Conservation (phyloP, 768 basidiomycete species). For the Filobasidium floriforme region DNA sequence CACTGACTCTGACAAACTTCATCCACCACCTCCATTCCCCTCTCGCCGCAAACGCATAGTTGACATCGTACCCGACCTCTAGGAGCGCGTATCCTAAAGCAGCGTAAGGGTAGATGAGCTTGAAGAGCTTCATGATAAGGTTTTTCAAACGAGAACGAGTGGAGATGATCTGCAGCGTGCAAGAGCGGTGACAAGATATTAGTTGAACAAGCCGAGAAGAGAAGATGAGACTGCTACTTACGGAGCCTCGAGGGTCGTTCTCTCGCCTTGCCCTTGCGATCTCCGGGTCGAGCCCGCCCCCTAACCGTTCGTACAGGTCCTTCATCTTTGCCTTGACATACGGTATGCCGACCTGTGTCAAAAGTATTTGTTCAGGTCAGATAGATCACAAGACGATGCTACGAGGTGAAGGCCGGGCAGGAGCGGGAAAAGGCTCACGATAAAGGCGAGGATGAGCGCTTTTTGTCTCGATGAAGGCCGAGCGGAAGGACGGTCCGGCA, state of each 20-base stretch:
- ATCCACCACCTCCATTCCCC: slow-evolving; percentile 88
- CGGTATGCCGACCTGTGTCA: slow-evolving; percentile 72
- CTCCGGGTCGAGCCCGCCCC: slow-evolving; percentile 69
- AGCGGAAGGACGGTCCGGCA: neutral
- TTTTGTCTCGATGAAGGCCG: slow-evolving; percentile 18
- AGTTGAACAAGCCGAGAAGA: neutral
- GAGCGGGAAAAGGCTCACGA: slow-evolving; percentile 15
- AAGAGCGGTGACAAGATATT: neutral
- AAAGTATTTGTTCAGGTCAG: neutral
- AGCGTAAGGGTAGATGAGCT: slow-evolving; percentile 68
- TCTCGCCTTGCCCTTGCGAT: slow-evolving; percentile 32
- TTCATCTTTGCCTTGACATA: slow-evolving; percentile 81
- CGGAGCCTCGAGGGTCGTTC: neutral
- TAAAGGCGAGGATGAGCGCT: slow-evolving; percentile 14
- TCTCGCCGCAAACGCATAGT: slow-evolving; percentile 81
- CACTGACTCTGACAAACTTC: slow-evolving; percentile 70
- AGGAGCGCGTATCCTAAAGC: slow-evolving; percentile 73
- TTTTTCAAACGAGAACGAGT: neutral
- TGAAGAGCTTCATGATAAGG: slow-evolving; percentile 52
- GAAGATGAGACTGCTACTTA: neutral
- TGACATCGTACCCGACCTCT: slow-evolving; percentile 73
- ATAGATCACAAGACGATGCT: too few species aligned
- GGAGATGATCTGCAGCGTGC: neutral
- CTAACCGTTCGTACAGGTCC: slow-evolving; percentile 82
- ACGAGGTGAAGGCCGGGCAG: slow-evolving; percentile 52